Conservation (phyloP, 306 rosid genomes). For the Lotus japonicus region DNA sequence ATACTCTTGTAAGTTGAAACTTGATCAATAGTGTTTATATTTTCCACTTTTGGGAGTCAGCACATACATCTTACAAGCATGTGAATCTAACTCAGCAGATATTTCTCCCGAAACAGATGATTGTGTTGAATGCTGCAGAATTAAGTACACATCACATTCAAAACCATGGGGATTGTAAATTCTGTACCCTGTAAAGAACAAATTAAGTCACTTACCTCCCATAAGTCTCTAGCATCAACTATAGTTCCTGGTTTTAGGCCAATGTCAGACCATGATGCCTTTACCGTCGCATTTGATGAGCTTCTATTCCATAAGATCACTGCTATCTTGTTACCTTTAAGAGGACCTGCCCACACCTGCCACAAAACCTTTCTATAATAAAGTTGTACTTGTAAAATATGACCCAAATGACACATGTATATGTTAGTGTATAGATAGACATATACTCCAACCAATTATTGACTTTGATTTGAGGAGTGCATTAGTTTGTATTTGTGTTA, state of each 20-base stretch:
- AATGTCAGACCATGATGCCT: slow-evolving; percentile 49
- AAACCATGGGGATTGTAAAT: not conserved
- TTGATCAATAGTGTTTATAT: not conserved
- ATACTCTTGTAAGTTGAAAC: not conserved
- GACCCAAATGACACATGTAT: not conserved
- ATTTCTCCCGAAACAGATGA: slow-evolving; percentile 23
- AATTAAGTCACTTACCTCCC: slow-evolving; percentile 34
- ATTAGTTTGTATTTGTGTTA: too few species aligned
- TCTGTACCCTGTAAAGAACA: not conserved
- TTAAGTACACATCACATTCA: not conserved
- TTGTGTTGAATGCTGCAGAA: slow-evolving; percentile 48
- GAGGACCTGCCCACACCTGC: slow-evolving; percentile 70
- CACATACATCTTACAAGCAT: slow-evolving; percentile 62
- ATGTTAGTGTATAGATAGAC: too few species aligned
- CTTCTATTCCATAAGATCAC: slow-evolving; percentile 63
- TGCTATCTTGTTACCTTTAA: slow-evolving; percentile 36
- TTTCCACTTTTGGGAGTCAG: slow-evolving; percentile 30
- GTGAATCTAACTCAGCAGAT: slow-evolving; percentile 40
- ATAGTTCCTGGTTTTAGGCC: slow-evolving; percentile 33
- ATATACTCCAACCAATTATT: too few species aligned
- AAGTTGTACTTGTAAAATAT: not conserved
- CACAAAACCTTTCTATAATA: not conserved
- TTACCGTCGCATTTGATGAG: slow-evolving; percentile 35
- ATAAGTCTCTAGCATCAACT: slow-evolving; percentile 48
- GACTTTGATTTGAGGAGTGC: too few species aligned